Base-by-base conservation (phyloP, 768 basidiomycete genomes). In the Rhizopogon salebrosus region DNA sequence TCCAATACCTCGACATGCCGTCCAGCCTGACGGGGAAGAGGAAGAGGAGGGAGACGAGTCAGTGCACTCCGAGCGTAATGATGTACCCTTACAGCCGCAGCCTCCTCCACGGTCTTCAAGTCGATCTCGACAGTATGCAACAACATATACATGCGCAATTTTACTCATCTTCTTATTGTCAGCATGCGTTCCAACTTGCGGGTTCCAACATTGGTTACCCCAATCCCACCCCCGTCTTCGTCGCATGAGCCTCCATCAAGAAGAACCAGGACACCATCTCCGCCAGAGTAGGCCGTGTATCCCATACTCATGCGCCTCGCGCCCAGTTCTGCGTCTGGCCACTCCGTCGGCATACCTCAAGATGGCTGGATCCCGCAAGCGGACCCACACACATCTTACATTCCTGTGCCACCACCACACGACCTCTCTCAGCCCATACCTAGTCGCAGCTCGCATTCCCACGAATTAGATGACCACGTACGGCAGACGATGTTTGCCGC, bases 281-380 rank as follows among this genome's bases (percentile, higher is more conserved):
- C 51, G 1, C 38, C 41, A 0, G 55, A 52, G 40, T 68, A 67
- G 54, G 60, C 56, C 10, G 65, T 70, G 41, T 63, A 39, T 9
- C 69, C 69, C 13, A 61, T 64, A 29, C 64, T 60, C 8, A 60
- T 67, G 45, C 69, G 62, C 39, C 55, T 54, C 31, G 57, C 52
- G 43, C 57, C 67, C 1, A 46, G 41, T 24, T n/a, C n/a, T n/a
- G 29, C 58, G 14, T n/a, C 50, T 4, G 16, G 31, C 6, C 60
- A 41, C 2, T 55, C 48, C 14, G 49, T 56, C n/a, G 51, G 24
- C 13, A 13, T 31, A 36, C 60, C 59, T 34, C 54, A 54, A 1
- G 69, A 70, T 20, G 59, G 53, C 29, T 70, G 63, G 61, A 69
- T 70, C 36, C 69, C 67, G 14, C 57, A 41, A 18, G 54, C 59